Evolutionary conservation across 2,329 filamentous ascomycete genomes (phyloP), one percentile per base, ranked within the genome.

Genomic region (Ceratocystis alfenasii): DNA sequence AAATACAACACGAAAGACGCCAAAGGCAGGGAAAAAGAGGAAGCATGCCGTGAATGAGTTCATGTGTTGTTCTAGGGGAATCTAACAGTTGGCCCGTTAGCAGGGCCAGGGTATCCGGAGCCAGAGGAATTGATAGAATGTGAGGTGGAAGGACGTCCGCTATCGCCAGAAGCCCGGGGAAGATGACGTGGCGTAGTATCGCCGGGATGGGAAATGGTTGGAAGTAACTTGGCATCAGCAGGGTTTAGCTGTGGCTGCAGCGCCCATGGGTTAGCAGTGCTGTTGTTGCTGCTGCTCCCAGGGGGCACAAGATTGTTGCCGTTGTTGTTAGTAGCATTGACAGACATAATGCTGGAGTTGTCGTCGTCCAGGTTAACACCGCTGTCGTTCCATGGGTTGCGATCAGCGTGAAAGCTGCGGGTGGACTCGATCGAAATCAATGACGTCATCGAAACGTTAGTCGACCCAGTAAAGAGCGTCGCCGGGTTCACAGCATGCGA

Each of bases 381-480:
- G 73, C 90, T 95, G 75, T 97, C 93, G 75, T 96, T 96, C 93
- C 93, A 97, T 69, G 92, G 92, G 77, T 96, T 96, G 76, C 92
- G 89, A 76, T 96, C 95, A 71, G 90, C 90, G 69, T 87, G 86
- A 75, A 87, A 87, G 78, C 91, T 96, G 74, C 93, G 89, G 45
- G 91, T 91, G 62, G 92, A 96, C 77, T 97, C 93, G 75, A 96
- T 92, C 69, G 91, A 96, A 71, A 95, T 92, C 70, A 97, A 85
- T 44, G 93, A 96, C 62, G 93, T 94, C 78, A 95, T 96, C 70
- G 93, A 96, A 65, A 89, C 88, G 72, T 93, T 93, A 78, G 80
- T 88, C 28, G 88, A 92, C 68, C 92, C 92, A 78, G 95, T 96
- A 82, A 96, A 96, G 74, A 97, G 87, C 50, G 88, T 90, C 68